phyloP scores from a whole-genome alignment of 2,329 filamentous ascomycete species.

The Ceratocystis cacaofunesta region DNA sequence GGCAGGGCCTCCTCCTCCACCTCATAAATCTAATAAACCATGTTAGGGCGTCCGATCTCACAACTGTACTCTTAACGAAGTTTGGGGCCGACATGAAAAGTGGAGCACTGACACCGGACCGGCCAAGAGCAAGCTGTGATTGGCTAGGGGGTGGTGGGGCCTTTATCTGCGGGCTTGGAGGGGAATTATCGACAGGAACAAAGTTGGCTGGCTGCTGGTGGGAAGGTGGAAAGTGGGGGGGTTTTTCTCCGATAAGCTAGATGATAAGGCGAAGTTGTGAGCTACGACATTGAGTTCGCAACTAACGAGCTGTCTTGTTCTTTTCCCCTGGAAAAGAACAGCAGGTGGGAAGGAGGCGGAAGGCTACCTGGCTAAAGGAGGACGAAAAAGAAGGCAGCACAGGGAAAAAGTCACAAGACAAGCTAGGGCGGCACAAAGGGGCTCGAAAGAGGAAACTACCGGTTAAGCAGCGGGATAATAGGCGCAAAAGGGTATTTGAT shows the following conservation, averaged over 20 bases:
- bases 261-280: not conserved
- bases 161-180: not conserved
- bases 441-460: not conserved
- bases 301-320: not conserved
- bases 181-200: not conserved
- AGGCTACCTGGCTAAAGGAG: not conserved
- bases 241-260: not conserved
- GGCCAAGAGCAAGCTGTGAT: not conserved
- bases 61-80: not conserved
- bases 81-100: not conserved
- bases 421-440: not conserved
- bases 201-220: too few relatives aligned
- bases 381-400: not conserved
- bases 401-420: not conserved
- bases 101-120: constrained; percentile 1
- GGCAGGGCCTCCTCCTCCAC: not conserved
- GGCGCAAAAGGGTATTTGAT: not conserved
- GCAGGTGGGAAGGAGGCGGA: not conserved
- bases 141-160: not conserved
- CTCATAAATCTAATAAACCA: not conserved
- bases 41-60: not conserved
- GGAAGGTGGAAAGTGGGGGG: not conserved
- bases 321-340: not conserved
- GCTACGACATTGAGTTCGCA: too few relatives aligned
- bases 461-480: not conserved